Evolutionary conservation across 129 eudicot species (phyloP).

Genomic region (Heracleum sosnowskyi): DNA sequence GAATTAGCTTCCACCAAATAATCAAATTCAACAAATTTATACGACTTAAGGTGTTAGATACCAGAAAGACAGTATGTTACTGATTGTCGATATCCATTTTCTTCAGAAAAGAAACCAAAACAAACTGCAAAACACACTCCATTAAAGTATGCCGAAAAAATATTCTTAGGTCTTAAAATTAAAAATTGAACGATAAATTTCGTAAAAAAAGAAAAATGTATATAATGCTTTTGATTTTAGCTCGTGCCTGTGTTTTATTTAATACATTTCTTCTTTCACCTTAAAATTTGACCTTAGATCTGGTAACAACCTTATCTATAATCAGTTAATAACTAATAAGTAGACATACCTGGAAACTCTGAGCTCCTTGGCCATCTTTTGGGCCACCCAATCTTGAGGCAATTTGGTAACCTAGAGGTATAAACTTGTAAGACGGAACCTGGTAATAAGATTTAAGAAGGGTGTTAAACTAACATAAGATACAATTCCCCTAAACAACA

Average conservation of each 20-base stretch:
- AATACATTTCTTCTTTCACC: not conserved
- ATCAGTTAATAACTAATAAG: too few species aligned
- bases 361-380: slow-evolving; percentile 65
- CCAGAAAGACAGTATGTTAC: too few species aligned
- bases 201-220: not conserved
- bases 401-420: slow-evolving; percentile 91
- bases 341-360: slow-evolving; percentile 65
- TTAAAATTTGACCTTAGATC: not conserved
- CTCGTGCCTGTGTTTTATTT: not conserved
- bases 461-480: not conserved
- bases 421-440: slow-evolving; percentile 94
- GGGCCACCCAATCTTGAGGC: slow-evolving; percentile 92
- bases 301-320: not conserved
- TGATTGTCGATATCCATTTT: too few species aligned
- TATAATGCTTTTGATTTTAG: not conserved
- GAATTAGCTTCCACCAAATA: too few species aligned
- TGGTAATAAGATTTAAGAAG: slow-evolving; percentile 15
- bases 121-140: too few species aligned
- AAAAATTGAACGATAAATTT: not conserved
- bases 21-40: too few species aligned
- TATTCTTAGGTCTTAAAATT: not conserved
- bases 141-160: not conserved
- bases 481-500: not conserved
- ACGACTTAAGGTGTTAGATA: too few species aligned
- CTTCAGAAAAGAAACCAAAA: too few species aligned